Conservation (phyloP, 2,329 filamentous ascomycete genomes). For the Clarireedia homoeocarpa region DNA sequence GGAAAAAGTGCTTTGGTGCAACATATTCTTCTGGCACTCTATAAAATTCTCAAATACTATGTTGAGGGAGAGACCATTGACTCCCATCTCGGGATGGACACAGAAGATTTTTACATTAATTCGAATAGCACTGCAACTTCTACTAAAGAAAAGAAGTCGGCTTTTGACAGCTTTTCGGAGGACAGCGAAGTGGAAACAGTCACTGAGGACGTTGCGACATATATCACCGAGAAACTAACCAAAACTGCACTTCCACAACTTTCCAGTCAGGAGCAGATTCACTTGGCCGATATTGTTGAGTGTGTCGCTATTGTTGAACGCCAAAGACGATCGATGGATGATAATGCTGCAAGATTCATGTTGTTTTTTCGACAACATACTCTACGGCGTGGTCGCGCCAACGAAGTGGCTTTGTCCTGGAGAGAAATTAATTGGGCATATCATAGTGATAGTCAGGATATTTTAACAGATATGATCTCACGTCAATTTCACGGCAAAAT, state of each 20-base stretch:
- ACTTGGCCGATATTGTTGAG: slow-evolving; percentile 75
- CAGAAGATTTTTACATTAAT: slow-evolving; percentile 49
- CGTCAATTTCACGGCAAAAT: slow-evolving; percentile 72
- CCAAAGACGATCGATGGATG: slow-evolving; percentile 81
- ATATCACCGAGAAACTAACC: slow-evolving; percentile 70
- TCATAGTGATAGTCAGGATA: slow-evolving; percentile 80
- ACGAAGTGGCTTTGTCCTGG: slow-evolving; percentile 61
- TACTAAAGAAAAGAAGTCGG: slow-evolving; percentile 26
- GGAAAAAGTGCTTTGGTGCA: slow-evolving; percentile 70
- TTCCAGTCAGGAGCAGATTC: slow-evolving; percentile 79
- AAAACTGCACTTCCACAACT: slow-evolving; percentile 69
- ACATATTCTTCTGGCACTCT: slow-evolving; percentile 61
- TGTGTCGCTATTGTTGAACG: slow-evolving; percentile 78
- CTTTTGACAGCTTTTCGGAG: slow-evolving; percentile 42
- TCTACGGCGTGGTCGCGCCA: slow-evolving; percentile 56
- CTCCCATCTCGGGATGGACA: slow-evolving; percentile 60
- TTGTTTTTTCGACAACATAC: slow-evolving; percentile 80
- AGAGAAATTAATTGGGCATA: slow-evolving; percentile 81
- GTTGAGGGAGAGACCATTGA: slow-evolving; percentile 75
- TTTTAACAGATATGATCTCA: slow-evolving; percentile 75
- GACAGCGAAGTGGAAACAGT: slow-evolving; percentile 55
- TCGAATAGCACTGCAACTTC: slow-evolving; percentile 17
- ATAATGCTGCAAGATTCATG: slow-evolving; percentile 81
- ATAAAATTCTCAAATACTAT: slow-evolving; percentile 74
- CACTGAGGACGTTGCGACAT: slow-evolving; percentile 60